A percentile compares a stretch with the other conserved stretches of the same genome.
phyloP scores from a whole-genome alignment of 768 basidiomycete species.

The Tricholoma sp. region DNA sequence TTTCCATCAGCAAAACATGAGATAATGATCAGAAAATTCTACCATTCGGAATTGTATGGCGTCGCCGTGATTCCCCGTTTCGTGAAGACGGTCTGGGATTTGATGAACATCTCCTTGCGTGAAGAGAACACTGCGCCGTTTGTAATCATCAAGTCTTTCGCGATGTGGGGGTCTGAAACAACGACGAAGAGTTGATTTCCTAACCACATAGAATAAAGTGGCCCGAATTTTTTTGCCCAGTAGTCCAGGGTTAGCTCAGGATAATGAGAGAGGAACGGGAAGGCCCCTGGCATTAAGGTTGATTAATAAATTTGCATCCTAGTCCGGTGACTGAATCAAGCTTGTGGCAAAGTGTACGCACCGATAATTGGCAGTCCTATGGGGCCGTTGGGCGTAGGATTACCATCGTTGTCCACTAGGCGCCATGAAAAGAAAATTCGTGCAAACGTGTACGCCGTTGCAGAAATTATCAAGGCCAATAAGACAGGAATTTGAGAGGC shows the following conservation, averaged over 20 bases:
- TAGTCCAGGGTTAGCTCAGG: conserved; percentile 37
- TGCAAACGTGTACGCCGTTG: conserved; percentile 15
- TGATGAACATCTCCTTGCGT: conserved; percentile 41
- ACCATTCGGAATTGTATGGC: conserved; percentile 40
- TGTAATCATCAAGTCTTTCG: conserved; percentile 39
- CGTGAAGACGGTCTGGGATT: conserved; percentile 37
- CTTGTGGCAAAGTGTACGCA: conserved; percentile 1
- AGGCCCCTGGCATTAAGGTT: conserved; percentile 19
- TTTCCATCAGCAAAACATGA: not conserved
- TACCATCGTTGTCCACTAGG: conserved; percentile 12
- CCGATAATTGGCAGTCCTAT: conserved; percentile 18
- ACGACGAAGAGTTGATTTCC: conserved; percentile 44
- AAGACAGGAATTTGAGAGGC: conserved; percentile 15
- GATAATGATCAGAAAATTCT: not conserved
- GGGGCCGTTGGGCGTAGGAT: conserved; percentile 18
- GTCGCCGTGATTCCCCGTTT: conserved; percentile 41
- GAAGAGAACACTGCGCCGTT: conserved; percentile 43
- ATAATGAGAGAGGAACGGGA: conserved; percentile 34
- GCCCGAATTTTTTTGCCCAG: conserved; percentile 40
- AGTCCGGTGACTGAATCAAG: too few relatives aligned
- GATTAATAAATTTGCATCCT: too few relatives aligned
- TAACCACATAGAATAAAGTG: conserved; percentile 40
- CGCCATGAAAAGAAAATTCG: conserved; percentile 7
- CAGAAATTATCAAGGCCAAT: conserved; percentile 20
- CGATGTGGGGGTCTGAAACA: conserved; percentile 38